A percentile compares a stretch with the other conserved stretches of the same genome.
Conservation (phyloP, 2,329 filamentous ascomycete species). For the Microsporum ferrugineum region DNA sequence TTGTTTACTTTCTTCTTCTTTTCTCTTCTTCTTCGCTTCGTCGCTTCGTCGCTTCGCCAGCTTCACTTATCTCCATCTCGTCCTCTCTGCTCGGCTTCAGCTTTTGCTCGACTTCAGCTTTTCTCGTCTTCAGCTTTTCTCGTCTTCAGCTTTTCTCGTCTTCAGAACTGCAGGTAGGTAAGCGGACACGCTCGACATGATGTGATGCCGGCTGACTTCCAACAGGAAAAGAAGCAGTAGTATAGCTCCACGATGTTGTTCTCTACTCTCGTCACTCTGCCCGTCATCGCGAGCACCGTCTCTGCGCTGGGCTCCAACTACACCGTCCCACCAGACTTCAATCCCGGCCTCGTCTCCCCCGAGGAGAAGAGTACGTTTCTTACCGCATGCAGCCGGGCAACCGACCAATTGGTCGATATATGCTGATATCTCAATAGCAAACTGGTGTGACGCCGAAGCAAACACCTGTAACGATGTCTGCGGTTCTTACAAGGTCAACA, state of each 20-base stretch:
- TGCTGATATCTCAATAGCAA: constrained; percentile 22
- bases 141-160: neutral
- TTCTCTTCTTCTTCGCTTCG: neutral
- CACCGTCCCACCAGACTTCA: constrained; percentile 32
- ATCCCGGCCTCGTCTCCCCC: constrained; percentile 30
- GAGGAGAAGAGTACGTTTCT: constrained; percentile 23
- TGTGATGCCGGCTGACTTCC: neutral
- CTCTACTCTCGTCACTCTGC: constrained; percentile 35
- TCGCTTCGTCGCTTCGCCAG: neutral
- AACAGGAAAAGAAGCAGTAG: neutral
- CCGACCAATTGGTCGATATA: neutral
- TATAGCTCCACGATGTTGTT: constrained; percentile 26
- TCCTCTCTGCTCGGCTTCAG: neutral
- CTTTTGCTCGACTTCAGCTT: neutral
- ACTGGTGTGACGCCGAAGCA: constrained; percentile 49
- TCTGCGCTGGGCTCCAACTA: constrained; percentile 30
- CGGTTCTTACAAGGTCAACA: constrained; percentile 40
- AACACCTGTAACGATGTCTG: constrained; percentile 53
- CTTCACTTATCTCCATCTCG: neutral
- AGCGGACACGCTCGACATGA: neutral
- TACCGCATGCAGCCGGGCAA: neutral
- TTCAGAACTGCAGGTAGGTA: neutral
- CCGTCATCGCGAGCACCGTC: constrained; percentile 36
- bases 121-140: neutral
- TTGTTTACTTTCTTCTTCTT: neutral